Conservation (phyloP, 2,329 filamentous ascomycete species). For the Hypoxylon sp. region DNA sequence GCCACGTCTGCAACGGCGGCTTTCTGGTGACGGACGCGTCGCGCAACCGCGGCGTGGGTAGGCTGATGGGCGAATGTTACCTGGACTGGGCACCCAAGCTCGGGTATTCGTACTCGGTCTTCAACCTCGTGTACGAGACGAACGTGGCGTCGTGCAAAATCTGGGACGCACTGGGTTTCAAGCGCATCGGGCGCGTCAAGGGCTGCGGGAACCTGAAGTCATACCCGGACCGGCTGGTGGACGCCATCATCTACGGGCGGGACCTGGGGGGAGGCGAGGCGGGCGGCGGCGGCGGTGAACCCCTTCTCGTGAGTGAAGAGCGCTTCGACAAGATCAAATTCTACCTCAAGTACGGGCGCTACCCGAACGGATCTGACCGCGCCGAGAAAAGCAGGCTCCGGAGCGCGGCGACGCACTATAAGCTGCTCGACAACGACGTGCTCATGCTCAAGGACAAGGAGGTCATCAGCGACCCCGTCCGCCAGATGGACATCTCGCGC, state of each 20-base stretch:
- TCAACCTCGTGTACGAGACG: conserved; percentile 94
- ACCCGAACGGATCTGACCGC: conserved; percentile 91
- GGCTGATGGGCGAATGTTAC: conserved; percentile 81
- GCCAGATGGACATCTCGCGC: conserved; percentile 90
- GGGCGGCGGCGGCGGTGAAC: conserved; percentile 64
- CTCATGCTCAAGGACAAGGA: conserved; percentile 98
- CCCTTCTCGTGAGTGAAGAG: conserved; percentile 91
- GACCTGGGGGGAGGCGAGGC: conserved; percentile 63
- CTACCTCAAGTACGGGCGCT: conserved; percentile 94
- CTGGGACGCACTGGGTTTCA: conserved; percentile 93
- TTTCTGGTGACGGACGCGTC: conserved; percentile 80
- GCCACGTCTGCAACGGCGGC: conserved; percentile 88
- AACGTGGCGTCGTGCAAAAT: conserved; percentile 91
- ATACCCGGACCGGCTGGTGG: conserved; percentile 74
- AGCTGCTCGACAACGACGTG: conserved; percentile 80
- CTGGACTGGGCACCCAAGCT: conserved; percentile 82
- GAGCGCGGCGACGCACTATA: conserved; percentile 95
- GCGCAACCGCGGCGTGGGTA: conserved; percentile 79
- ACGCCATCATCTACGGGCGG: conserved; percentile 82
- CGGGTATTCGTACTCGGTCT: conserved; percentile 92
- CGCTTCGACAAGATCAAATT: conserved; percentile 99
- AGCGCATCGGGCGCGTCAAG: conserved; percentile 87
- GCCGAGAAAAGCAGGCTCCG: conserved; percentile 95
- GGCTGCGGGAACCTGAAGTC: conserved; percentile 77
- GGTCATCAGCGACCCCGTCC: conserved; percentile 88